Percentiles rank a stretch among this genome's conserved stretches.
Conservation (phyloP, 2,329 filamentous ascomycete genomes). For the Cercospora sp. region DNA sequence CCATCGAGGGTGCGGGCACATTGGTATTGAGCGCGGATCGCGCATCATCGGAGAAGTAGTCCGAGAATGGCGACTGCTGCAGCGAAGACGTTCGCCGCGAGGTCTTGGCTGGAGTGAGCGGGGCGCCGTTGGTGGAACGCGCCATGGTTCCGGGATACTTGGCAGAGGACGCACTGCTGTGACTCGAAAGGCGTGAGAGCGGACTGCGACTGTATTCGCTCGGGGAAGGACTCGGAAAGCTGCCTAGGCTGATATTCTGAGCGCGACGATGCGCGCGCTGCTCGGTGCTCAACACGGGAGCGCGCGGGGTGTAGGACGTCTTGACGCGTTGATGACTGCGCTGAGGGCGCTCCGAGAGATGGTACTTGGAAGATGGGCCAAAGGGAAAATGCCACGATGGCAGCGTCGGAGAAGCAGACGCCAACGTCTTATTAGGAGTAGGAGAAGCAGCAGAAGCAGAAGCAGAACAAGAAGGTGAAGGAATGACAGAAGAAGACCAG, state of each 20-base stretch:
- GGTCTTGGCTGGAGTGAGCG: slow-evolving; percentile 31
- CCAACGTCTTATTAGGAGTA: slow-evolving; percentile 10
- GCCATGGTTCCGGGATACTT: slow-evolving; percentile 13
- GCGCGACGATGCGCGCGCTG: slow-evolving; percentile 34
- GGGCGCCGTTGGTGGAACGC: slow-evolving; percentile 15
- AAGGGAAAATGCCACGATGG: slow-evolving; percentile 36
- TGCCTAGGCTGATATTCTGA: slow-evolving; percentile 26
- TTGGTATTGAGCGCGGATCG: slow-evolving; percentile 30
- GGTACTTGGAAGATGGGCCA: slow-evolving; percentile 37
- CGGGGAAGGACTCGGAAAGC: slow-evolving; percentile 16
- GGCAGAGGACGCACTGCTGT: slow-evolving; percentile 9
- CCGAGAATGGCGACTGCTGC: slow-evolving; percentile 43
- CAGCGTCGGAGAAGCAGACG: slow-evolving; percentile 15
- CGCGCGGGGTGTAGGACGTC: slow-evolving; percentile 28
- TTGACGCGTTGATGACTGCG: slow-evolving; percentile 25
- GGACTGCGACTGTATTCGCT: slow-evolving; percentile 26
- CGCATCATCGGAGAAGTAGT: slow-evolving; percentile 44
- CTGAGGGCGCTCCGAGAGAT: slow-evolving; percentile 29
- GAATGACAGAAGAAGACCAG: slow-evolving; percentile 14
- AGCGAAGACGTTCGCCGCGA: slow-evolving; percentile 27
- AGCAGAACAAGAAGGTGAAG: slow-evolving; percentile 14
- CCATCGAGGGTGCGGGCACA: slow-evolving; percentile 28
- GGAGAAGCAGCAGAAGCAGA: slow-evolving; percentile 17
- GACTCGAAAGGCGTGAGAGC: slow-evolving; percentile 24
- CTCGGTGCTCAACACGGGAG: slow-evolving; percentile 34